Base-by-base conservation (phyloP, 495 filamentous ascomycete species). In the Apodospora peruviana region DNA sequence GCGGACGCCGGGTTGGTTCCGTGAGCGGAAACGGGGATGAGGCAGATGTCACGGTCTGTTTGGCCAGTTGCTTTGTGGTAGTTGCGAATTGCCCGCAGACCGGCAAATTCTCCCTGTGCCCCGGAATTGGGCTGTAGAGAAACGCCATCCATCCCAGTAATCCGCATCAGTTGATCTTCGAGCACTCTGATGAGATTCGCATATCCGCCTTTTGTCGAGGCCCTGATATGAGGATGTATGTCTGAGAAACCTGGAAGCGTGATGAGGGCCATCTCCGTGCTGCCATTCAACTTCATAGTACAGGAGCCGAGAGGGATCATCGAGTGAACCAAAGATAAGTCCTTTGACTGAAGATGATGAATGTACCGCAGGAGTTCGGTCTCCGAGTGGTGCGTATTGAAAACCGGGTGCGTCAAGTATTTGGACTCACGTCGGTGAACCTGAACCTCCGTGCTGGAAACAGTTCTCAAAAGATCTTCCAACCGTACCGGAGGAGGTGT, bases 281-380 rank as follows among this genome's bases (percentile, higher is more conserved):
- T 94, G 48, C 87, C 90, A 61, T 98, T 98, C 37, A 98, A 83
- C 77, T 98, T 98, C 93, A 98, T 98, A 19, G 93, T 98, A 75
- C 93, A 98, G 16, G 94, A 97, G 22, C 93, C 93, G n/a, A 98
- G 81, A 5, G 93, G 91, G 53, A 98, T 98, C 93, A 98, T 98
- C 10, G 94, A 97, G 72, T 97, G 94, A 5, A 87, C 87, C 34
- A 97, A 75, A 16, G 94, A 97, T 4, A 98, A 74, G 65, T 98
- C 93, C 67, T 95, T 96, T 36, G 90, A 96, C 67, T 96, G 87
- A 8, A 98, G 78, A 66, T 95, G 89, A 55, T 89, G 81, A 47
- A 97, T 96, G 71, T 98, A 98, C 34, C 93, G 85, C 34, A 97
- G 78, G 63, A 98, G 79, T 65, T 96, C 89, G 2, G 93, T 96